phyloP scores from a whole-genome alignment of 306 rosid genomes.

The Astragalus membranaceus region DNA sequence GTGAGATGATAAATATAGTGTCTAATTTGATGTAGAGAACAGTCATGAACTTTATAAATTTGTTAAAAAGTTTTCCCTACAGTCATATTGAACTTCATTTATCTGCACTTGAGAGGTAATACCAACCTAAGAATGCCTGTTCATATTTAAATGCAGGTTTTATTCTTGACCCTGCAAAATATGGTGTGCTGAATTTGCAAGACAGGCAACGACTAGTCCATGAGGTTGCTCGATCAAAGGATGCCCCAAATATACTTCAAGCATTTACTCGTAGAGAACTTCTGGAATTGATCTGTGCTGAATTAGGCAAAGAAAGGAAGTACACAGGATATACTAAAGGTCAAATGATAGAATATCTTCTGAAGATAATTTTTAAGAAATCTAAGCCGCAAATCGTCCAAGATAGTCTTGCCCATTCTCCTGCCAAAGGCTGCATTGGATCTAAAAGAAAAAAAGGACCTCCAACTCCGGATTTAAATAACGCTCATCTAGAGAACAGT shows the following conservation, averaged over 20 bases:
- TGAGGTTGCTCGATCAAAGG: slow-evolving; percentile 61
- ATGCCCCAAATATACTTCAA: slow-evolving; percentile 59
- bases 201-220: slow-evolving; percentile 64
- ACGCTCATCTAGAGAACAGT: slow-evolving; percentile 24
- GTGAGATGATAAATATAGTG: slow-evolving; percentile 10
- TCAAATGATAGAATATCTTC: slow-evolving; percentile 72
- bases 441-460: slow-evolving; percentile 51
- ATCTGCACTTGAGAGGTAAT: not conserved
- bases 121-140: slow-evolving; percentile 2
- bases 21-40: slow-evolving; percentile 3
- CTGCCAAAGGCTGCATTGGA: slow-evolving; percentile 35
- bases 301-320: slow-evolving; percentile 87
- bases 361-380: slow-evolving; percentile 56
- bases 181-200: slow-evolving; percentile 49
- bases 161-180: slow-evolving; percentile 54
- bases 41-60: not conserved
- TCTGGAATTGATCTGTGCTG: slow-evolving; percentile 75
- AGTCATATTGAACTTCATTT: not conserved
- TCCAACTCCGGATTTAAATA: slow-evolving; percentile 29
- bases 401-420: slow-evolving; percentile 23
- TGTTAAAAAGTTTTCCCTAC: slow-evolving; percentile 1
- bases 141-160: slow-evolving; percentile 39
- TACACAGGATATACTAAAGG: slow-evolving; percentile 73
- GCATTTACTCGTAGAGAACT: slow-evolving; percentile 78
- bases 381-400: slow-evolving; percentile 29